Base-by-base conservation (phyloP, 164 flowering plant species). In the Vitis cinerea region DNA sequence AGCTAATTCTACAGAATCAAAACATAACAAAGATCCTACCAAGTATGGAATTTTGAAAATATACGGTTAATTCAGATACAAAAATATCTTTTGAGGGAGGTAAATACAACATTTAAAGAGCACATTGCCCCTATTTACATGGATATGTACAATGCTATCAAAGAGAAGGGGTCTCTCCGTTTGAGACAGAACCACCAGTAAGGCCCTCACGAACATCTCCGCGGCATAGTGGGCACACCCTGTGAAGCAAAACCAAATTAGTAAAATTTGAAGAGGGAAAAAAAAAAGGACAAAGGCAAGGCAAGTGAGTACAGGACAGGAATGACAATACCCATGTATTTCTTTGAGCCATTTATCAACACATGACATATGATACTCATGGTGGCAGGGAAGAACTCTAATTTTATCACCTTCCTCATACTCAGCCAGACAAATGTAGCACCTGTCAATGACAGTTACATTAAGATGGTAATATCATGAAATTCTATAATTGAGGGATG, bases 311-410 rank as follows among this genome's bases (percentile, higher is more conserved):
- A 37, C 44, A 0, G 7, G 44, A 6, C 44, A 37, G 69, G 16
- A 57, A 53, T 7, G 16, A 52, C 54, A 16, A 50, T 82, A 91
- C 96, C 96, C 88, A 47, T 90, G 93, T 58, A 90, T 82, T 75
- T 90, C 93, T 78, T 88, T 90, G 16, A 90, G 89, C 96, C 96
- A 90, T 83, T 90, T 90, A 81, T 88, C 96, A 23, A 90, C 90
- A 68, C 96, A 90, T 10, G 82, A 65, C 89, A 83, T 77, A 76
- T 91, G 97, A 69, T 78, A 91, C 71, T 89, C 93, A 72, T 91
- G 97, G 64, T 73, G 84, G 75, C 97, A 91, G 7, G 97, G 97
- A 65, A 91, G 91, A 68, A 87, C 81, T 67, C 92, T 77, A 49
- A 91, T 91, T 72, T 85, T 83, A 68, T 91, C 93, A 10, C 85